Base-by-base conservation (phyloP, 1,284 basidiomycete genomes). In the Marasmius fiardii region DNA sequence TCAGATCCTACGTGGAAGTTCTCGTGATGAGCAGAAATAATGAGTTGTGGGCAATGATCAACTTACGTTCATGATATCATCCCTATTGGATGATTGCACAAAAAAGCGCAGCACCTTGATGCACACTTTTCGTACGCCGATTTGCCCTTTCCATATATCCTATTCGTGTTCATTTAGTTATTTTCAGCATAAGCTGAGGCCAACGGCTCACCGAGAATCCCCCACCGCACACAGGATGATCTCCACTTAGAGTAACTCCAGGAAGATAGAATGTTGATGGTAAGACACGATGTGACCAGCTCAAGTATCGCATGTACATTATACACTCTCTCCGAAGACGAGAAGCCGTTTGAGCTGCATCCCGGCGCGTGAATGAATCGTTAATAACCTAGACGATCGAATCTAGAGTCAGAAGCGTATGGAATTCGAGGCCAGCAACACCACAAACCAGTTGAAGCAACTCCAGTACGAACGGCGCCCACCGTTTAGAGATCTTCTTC, bases 391-490 rank as follows among this genome's bases (percentile, higher is more conserved):
- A 10, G 4, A 31, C 4, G 4, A 31, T 31, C 28, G 28, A 31
- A 4, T 31, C 5, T 31, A 31, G n/a, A n/a, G n/a, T 31, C 5
- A 31, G 28, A 31, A 31, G 28, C 10, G 28, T 4, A 10, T 10
- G 10, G 28, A 31, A 10, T 10, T 10, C 10, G 28, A 10, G 10
- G 10, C 28, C 10, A 31, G 28, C 4, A 31, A 4, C 28, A 31
- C 28, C 31, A 31, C 47, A 16, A 3, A 49, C 47, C 47, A 49
- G 16, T n/a, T 49, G 47, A n/a, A 49, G 24, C 20, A 49, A 26
- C 47, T 49, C 47, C 47, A 49, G 24, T 8, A 49, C 47, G 16
- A 26, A 49, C 3, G 47, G 47, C 28, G 47, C 47, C 47, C 47
- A 49, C 47, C 47, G 23, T 7, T 8, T 49, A 4, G 24, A 4